Conservation (phyloP, 176 grass and related monocot species). For the Neostapfia colusana region DNA sequence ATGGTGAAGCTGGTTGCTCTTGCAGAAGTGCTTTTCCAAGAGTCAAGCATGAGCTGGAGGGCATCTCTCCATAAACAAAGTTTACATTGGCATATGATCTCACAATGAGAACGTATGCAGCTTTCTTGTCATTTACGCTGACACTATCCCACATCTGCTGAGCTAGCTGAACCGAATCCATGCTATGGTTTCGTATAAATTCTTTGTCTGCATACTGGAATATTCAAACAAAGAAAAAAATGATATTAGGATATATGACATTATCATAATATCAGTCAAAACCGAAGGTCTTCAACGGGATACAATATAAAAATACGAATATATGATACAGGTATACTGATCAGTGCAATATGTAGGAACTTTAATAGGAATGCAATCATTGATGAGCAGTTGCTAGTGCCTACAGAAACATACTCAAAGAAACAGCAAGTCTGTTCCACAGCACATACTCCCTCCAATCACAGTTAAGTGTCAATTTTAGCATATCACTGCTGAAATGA, state of each 20-base stretch:
- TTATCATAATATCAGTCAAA: background rate
- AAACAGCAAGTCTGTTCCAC: conserved; percentile 7
- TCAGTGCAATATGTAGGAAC: conserved; percentile 15
- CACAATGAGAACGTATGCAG: conserved; percentile 71
- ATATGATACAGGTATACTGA: conserved; percentile 11
- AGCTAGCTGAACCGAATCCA: conserved; percentile 57
- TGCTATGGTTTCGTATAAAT: conserved; percentile 54
- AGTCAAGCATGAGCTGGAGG: conserved; percentile 45
- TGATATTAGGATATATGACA: conserved; percentile 22
- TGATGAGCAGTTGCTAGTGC: conserved; percentile 7
- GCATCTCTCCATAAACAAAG: conserved; percentile 55
- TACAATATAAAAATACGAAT: conserved; percentile 19
- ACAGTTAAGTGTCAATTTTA: background rate
- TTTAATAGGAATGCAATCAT: conserved; percentile 29
- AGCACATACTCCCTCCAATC: background rate
- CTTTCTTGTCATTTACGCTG: conserved; percentile 74
- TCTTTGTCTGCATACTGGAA: conserved; percentile 91
- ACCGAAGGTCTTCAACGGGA: conserved; percentile 2
- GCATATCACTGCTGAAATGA: background rate
- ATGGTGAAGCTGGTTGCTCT: conserved; percentile 55
- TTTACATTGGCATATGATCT: conserved; percentile 76
- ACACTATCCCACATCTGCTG: conserved; percentile 83
- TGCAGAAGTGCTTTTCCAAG: conserved; percentile 70
- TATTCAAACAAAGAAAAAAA: conserved; percentile 18
- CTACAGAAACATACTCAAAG: conserved; percentile 25